Conservation (phyloP, 805 yeast species). For the Cyberlindnera veronae region DNA sequence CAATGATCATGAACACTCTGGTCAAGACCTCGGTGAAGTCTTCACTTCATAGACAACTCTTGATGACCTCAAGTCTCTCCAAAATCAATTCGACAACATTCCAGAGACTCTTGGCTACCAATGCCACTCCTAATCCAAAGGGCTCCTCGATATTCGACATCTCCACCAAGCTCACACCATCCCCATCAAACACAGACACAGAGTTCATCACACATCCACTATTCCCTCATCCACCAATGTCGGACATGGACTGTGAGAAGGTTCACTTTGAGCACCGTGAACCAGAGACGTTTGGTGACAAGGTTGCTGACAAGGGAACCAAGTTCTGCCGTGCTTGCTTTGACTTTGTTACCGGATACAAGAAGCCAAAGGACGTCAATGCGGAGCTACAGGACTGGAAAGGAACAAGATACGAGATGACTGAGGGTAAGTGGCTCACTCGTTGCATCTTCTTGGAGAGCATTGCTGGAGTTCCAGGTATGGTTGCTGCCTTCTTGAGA, state of each 20-base stretch:
- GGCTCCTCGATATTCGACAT: constrained; percentile 3
- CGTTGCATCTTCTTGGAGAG: constrained; percentile 62
- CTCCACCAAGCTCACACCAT: constrained; percentile 3
- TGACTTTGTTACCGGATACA: constrained; percentile 63
- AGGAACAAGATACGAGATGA: constrained; percentile 46
- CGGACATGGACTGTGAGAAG: constrained; percentile 34
- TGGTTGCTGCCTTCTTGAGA: constrained; percentile 69
- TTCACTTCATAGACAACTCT: no score
- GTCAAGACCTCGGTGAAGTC: no score
- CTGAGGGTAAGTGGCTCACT: constrained; percentile 60
- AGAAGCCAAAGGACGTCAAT: constrained; percentile 44
- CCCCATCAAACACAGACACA: background rate
- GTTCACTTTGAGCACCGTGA: constrained; percentile 50
- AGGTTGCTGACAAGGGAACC: constrained; percentile 47
- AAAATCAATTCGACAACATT: no score
- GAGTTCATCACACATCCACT: constrained; percentile 7
- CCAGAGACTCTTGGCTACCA: no score
- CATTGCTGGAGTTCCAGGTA: constrained; percentile 79
- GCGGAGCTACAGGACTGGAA: constrained; percentile 31
- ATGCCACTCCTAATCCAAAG: no score
- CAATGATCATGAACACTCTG: no score
- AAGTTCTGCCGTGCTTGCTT: constrained; percentile 45
- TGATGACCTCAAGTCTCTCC: no score
- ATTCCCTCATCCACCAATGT: constrained; percentile 43
- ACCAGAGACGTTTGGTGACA: constrained; percentile 47